A percentile compares a stretch with the other conserved stretches of the same genome.
Evolutionary conservation across 1,284 basidiomycete genomes (phyloP).

Genomic region (Ustilago xerochloae): DNA sequence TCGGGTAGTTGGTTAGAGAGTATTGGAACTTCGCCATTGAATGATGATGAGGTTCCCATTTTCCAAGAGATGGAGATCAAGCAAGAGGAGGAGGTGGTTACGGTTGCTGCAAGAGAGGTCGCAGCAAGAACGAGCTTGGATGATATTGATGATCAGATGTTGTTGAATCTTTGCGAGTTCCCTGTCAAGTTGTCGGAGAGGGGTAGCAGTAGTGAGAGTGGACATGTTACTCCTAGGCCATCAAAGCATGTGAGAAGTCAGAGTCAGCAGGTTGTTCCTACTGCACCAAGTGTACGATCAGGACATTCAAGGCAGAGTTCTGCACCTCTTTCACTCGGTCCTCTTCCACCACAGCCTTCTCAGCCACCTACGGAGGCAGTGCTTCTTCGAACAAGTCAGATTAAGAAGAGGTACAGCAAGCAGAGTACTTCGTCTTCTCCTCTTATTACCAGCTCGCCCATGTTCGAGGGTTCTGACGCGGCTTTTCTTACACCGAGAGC

Average conservation of each 20-base stretch:
- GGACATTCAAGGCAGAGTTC: slow-evolving; percentile 5
- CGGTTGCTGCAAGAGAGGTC: background rate
- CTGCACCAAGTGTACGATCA: background rate
- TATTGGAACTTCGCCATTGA: background rate
- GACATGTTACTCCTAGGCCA: background rate
- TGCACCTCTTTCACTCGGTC: slow-evolving; percentile 29
- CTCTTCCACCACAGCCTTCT: slow-evolving; percentile 22
- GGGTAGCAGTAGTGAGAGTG: background rate
- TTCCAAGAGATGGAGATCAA: too few relatives aligned
- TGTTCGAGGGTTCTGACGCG: background rate
- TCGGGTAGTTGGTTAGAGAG: slow-evolving; percentile 19
- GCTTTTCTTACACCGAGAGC: background rate
- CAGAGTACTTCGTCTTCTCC: slow-evolving; percentile 14
- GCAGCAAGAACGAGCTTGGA: slow-evolving; percentile 26
- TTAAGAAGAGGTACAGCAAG: slow-evolving; percentile 32
- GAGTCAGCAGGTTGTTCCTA: background rate
- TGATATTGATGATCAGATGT: slow-evolving; percentile 34
- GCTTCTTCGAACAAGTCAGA: slow-evolving; percentile 19
- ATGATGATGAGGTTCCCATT: slow-evolving; percentile 7
- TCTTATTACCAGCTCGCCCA: slow-evolving; percentile 1
- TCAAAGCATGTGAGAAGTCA: background rate
- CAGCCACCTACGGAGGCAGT: slow-evolving; percentile 22
- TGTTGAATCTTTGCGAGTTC: slow-evolving; percentile 26
- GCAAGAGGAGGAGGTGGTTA: background rate
- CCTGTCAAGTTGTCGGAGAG: background rate